Evolutionary conservation across 2,329 filamentous ascomycete species (phyloP), one percentile per base, ranked within the genome.

Genomic region (Rutstroemia sp.): DNA sequence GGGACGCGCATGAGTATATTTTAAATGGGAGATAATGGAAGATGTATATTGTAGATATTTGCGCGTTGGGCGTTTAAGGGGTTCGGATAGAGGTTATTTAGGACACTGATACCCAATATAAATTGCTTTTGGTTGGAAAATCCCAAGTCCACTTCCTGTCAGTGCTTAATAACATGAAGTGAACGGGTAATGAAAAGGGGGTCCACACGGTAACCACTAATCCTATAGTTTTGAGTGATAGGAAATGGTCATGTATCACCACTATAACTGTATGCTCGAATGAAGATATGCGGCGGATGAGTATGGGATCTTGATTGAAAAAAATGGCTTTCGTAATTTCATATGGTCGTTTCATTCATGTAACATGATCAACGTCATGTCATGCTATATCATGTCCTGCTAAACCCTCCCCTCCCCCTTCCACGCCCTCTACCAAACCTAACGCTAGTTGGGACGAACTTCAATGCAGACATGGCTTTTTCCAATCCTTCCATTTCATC

Each of bases 1-100:
- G 83, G 88, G 49, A 82, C 86, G 56, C 80, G 88, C 40, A 90
- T 92, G 73, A 87, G 89, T 25, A 83, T 90, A 44, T 68, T 67
- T 56, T 68, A 48, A 64, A 10, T 40, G 40, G 49, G 42, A 42
- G 10, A 51, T 44, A 48, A 27, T n/a, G 30, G 17, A 14, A 36
- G 21, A 34, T 42, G 25, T n/a, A 60, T 23, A 48, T 25, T 57
- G 55, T 52, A 57, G 30, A 52, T 56, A 56, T 42, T 42, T 39
- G 48, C 23, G 19, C 34, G n/a, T 38, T 49, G 4, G 42, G 57
- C 42, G 54, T 55, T 58, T 49, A 39, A 16, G 51, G 51, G 38
- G 54, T 49, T 57, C 34, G 47, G 53, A 60, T 63, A 65, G 63
- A 64, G 56, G 58, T 57, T 51, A 38, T 21, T 56, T 58, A 60